Evolutionary conservation across 106 monocot genomes (phyloP), one percentile per base, ranked within the genome.

Genomic region (Chionographis japonica): DNA sequence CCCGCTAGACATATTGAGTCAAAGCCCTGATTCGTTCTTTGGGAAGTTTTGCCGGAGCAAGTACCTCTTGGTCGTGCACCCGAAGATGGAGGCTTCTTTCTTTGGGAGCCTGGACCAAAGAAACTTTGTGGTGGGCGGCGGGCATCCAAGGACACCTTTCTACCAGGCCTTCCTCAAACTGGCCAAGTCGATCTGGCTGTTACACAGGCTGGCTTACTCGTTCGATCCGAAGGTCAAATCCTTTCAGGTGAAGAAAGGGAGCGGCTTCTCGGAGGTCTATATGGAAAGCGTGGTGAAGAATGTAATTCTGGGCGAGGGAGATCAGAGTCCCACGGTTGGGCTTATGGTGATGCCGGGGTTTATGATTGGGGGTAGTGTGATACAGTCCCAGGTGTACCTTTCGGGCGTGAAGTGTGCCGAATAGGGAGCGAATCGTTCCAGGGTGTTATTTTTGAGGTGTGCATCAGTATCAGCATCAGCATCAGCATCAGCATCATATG

Each of bases 331-430:
- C 6, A 79, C 77, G 61, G 91, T 88, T 54, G 90, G 83, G 40
- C 78, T 94, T 60, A 89, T 86, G 84, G 77, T 89, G 35, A 89
- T 89, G 93, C 89, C 93, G 9, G 93, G 93, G n/a, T 93, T 93
- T 72, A 79, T 81, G 78, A 72, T 93, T 50, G 84, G 86, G 5
- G 69, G 73, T 1, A 85, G 76, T 52, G 78, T 93, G 14, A 75
- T 89, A 42, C 89, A 89, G 60, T 81, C 78, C 51, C 85, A 77
- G 38, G 93, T 93, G 40, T 93, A 89, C 68, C 68, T 89, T 43
- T 78, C 75, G 52, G 81, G 83, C 55, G 79, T 78, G 3, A 81
- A 74, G 14, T 91, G 67, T 80, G 65, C 76, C 55, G 86, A 81
- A 64, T 87, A 63, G 75, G 56, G n/a, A 17, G 40, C 15, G 8